Evolutionary conservation across 1,139 yeast genomes (phyloP), one percentile per base, ranked within the genome.

Genomic region (Suhomyces taliae): DNA sequence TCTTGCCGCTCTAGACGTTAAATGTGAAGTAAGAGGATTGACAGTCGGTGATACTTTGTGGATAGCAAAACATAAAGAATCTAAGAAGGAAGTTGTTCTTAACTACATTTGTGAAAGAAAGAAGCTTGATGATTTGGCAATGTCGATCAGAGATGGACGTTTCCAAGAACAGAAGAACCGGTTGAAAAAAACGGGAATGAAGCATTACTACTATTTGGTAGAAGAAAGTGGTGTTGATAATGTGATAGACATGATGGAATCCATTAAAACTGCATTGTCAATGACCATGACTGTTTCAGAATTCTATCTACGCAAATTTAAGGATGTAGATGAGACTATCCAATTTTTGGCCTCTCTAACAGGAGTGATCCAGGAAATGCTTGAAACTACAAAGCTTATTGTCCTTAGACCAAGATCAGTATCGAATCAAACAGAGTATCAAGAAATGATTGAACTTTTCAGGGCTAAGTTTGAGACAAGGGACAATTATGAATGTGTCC

Each of bases 41-140:
- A 71, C 95, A 0, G 81, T 91, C 2, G 98, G 99, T 1, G 99
- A 95, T 70, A 83, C 86, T 1, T 57, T 87, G 8, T 95, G 99
- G 99, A 76, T 90, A 4, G 99, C 97, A 0, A 76, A 77, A 49
- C 79, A 90, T 59, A 77, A 69, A 44, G 57, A 52, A 0, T 80
- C 88, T 0, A 76, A 79, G 1, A 76, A 78, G 48, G 85, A 84
- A 48, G 90, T 85, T 3, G 85, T 89, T 0, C 66, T 95, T 19
- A 89, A 91, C 59, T 84, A 81, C 53, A 85, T 93, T 27, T 78
- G 95, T 47, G 99, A 95, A 65, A 76, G 99, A 36, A 95, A 95
- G 65, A 71, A 97, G 48, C 66, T 90, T 39, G 96, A 89, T 61
- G 99, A 95, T 70, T 76, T 95, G 58, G 86, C 87, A 0, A 62